Base-by-base conservation (phyloP, 1,139 yeast genomes). In the Hyphopichia khmerensis region DNA sequence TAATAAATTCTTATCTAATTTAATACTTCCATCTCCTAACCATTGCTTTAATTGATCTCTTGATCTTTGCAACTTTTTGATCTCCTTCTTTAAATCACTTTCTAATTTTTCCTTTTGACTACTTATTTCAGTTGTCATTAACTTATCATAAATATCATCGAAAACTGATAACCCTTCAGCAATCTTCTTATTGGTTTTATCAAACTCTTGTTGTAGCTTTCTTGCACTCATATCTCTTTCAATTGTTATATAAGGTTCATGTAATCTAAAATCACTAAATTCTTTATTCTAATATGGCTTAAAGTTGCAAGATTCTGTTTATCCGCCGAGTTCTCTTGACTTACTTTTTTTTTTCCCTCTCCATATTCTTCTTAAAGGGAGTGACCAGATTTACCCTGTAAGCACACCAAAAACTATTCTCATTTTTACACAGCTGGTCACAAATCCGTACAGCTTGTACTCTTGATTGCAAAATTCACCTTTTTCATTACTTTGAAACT, bases 1-100 rank as follows among this genome's bases (percentile, higher is more conserved):
- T 47, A 95, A 67, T 41, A 75, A 65, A 37, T 67, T 73, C 60
- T 88, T 86, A 67, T 90, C 95, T 58, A 93, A 95, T 64, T 95
- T 91, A 42, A 91, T 91, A 49, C 95, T 96, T 55, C 85, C 86
- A 54, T 95, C 95, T 38, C 95, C 82, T 59, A 91, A 72, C 99
- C 99, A 95, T 44, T 88, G 86, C 65, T 95, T 95, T 52, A 95
- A 87, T 66, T 91, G 98, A 65, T 95, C 99, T 62, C 99, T 80
- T 59, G 87, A 83, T 59, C 96, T 81, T 64, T 95, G 99, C 42
- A 95, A 75, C 65, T 90, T 91, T 66, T 95, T 95, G 64, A 95
- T 93, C 64, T 95, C 99, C 56, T 95, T 87, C 72, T 95, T 95
- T 62, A 95, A 71, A 60, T 93, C 99, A 53, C 84, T 81, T 64